Percentiles rank a stretch among this genome's conserved stretches.
These are phyloP conservation scores for Goniomonas avonlea DNA, from an alignment of 78 protist species.

Conservation along the genomic window DNA sequence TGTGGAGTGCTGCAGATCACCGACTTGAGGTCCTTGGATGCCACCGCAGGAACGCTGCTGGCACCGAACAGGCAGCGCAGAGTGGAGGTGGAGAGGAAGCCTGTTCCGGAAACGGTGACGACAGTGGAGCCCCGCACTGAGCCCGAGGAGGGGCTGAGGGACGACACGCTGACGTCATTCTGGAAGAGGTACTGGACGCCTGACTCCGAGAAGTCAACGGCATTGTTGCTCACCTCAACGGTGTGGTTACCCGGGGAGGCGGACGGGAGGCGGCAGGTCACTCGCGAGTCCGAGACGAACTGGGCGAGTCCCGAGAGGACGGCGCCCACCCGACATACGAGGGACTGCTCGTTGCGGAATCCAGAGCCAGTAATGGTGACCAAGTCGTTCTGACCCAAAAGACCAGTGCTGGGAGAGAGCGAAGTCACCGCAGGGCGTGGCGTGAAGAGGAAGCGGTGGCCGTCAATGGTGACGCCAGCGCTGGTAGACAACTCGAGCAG, in stretches of 20 bases:
- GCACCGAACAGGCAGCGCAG: not conserved
- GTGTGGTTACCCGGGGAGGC: not conserved
- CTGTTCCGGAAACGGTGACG: not conserved
- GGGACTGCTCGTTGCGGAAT: too few species aligned
- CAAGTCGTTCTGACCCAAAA: too few species aligned
- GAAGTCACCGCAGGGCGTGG: too few species aligned
- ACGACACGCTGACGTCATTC: not conserved
- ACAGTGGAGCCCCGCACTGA: not conserved
- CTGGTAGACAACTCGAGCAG: too few species aligned
- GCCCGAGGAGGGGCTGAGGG: not conserved
- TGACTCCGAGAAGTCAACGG: not conserved
- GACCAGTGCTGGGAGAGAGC: too few species aligned
- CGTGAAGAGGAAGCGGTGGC: too few species aligned
- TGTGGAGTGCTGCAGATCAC: not conserved
- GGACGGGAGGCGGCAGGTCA: not conserved
- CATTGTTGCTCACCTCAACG: slow-evolving; percentile 6
- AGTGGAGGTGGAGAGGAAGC: too few species aligned
- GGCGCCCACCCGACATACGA: too few species aligned
- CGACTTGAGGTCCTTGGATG: too few species aligned
- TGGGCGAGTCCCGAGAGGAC: too few species aligned
- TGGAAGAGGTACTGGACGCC: not conserved
- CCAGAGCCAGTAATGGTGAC: too few species aligned
- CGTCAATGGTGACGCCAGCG: too few species aligned
- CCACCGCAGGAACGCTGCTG: not conserved
- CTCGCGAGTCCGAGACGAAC: not conserved